phyloP scores from a whole-genome alignment of 345 rosid genomes.

The Citrus australasica region DNA sequence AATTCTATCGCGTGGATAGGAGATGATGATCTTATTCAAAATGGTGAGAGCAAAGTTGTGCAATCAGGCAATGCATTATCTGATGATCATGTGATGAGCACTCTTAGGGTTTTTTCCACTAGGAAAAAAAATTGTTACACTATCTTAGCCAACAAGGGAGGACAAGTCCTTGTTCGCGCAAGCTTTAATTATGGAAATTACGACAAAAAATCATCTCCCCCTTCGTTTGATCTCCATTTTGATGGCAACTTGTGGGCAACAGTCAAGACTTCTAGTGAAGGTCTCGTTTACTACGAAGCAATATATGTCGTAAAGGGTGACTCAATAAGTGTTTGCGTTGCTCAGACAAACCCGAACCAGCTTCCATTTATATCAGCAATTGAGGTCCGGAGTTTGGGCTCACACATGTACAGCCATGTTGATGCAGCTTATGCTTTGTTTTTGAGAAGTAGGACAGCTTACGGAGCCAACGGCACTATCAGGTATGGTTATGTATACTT shows the following conservation, averaged over 20 bases:
- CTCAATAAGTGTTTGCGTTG: conserved; percentile 29
- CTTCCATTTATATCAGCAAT: conserved; percentile 41
- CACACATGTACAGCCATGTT: conserved; percentile 25
- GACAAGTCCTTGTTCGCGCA: conserved; percentile 29
- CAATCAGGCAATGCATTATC: conserved; percentile 6
- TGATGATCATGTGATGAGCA: conserved; percentile 19
- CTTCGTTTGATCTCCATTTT: conserved; percentile 31
- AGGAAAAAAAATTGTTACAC: conserved; percentile 40
- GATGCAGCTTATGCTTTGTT: conserved; percentile 27
- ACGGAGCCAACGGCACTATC: conserved; percentile 12
- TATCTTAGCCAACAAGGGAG: conserved; percentile 4
- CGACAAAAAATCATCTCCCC: conserved; percentile 36
- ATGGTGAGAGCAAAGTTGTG: conserved; percentile 23
- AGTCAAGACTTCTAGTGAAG: conserved; percentile 26
- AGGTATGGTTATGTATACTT: conserved; percentile 15
- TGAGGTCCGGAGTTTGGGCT: conserved; percentile 27
- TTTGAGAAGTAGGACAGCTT: conserved; percentile 24
- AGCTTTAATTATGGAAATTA: conserved; percentile 42
- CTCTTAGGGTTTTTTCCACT: conserved; percentile 28
- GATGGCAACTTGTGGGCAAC: conserved; percentile 38
- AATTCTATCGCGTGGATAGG: conserved; percentile 23
- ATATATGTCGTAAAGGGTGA: conserved; percentile 23
- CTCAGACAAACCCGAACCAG: conserved; percentile 29
- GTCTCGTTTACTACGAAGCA: conserved; percentile 18
- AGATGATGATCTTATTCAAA: conserved; percentile 20